Percentiles rank a stretch among this genome's conserved stretches.
These are phyloP conservation scores for Byssoonygena ceratinophila DNA, from an alignment of 2,329 filamentous ascomycete genomes.

Conservation along the genomic window DNA sequence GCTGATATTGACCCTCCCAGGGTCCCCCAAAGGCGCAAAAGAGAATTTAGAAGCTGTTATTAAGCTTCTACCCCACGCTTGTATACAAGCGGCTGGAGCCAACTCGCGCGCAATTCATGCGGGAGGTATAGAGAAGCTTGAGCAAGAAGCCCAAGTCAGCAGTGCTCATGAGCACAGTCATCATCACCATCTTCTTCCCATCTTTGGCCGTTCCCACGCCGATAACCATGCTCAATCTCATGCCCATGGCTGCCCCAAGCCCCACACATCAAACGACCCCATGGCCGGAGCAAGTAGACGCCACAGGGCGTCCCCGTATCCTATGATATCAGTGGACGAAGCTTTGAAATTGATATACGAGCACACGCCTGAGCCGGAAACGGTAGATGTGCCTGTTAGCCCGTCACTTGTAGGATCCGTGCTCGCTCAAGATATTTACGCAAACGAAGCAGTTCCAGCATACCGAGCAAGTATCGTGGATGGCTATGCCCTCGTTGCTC, in stretches of 20 bases:
- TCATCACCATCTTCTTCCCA: conserved; percentile 18
- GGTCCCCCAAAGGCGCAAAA: conserved; percentile 86
- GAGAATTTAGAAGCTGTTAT: conserved; percentile 86
- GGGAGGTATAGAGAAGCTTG: conserved; percentile 72
- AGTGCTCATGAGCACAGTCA: conserved; percentile 18
- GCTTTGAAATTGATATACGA: conserved; percentile 63
- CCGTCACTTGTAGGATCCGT: conserved; percentile 61
- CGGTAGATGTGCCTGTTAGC: conserved; percentile 52
- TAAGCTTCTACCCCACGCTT: conserved; percentile 91
- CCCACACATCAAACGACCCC: conserved; percentile 62
- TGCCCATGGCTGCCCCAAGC: conserved; percentile 52
- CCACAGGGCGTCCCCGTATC: conserved; percentile 77
- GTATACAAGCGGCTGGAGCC: conserved; percentile 70
- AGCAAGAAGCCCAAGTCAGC: conserved; percentile 63
- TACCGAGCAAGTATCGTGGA: conserved; percentile 95
- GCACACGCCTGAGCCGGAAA: conserved; percentile 55
- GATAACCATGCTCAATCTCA: conserved; percentile 47
- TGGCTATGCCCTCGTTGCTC: conserved; percentile 72
- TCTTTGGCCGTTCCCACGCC: conserved; percentile 21
- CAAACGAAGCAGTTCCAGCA: conserved; percentile 74
- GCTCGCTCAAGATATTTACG: conserved; percentile 70
- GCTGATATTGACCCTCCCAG: conserved; percentile 78
- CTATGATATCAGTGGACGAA: conserved; percentile 77
- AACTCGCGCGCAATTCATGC: conserved; percentile 70
- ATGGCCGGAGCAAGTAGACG: conserved; percentile 53